phyloP scores from a whole-genome alignment of 768 basidiomycete genomes.

The Amanita polypyramis region DNA sequence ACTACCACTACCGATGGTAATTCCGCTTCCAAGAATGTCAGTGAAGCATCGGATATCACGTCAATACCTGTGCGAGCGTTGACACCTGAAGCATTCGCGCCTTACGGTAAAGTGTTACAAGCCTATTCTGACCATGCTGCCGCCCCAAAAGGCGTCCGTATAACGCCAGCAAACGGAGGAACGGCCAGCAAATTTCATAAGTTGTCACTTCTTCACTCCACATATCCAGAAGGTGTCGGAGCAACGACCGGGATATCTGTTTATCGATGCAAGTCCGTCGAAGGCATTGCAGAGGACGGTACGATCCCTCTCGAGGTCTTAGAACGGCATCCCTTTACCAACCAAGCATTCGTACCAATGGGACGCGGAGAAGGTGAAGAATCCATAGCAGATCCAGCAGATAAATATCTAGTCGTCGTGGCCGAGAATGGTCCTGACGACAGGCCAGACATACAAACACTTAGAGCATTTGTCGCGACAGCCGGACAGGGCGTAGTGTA shows the following conservation, averaged over 20 bases:
- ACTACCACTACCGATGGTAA: not conserved
- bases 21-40: not conserved
- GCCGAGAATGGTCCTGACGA: conserved; percentile 71
- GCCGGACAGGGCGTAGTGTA: conserved; percentile 83
- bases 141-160: conserved; percentile 56
- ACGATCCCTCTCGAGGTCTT: conserved; percentile 56
- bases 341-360: conserved; percentile 94
- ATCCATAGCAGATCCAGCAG: conserved; percentile 35
- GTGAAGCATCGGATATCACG: conserved; percentile 5
- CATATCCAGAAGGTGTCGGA: conserved; percentile 46
- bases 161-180: conserved; percentile 81
- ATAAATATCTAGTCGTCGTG: conserved; percentile 75
- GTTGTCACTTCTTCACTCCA: conserved; percentile 56
- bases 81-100: conserved; percentile 76
- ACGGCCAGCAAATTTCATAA: conserved; percentile 93
- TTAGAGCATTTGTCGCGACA: conserved; percentile 77
- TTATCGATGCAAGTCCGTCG: conserved; percentile 61
- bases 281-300: conserved; percentile 35
- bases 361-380: conserved; percentile 41
- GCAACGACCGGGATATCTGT: conserved; percentile 71
- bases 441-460: conserved; percentile 60
- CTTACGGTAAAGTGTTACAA: conserved; percentile 89
- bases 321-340: conserved; percentile 85
- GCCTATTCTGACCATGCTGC: conserved; percentile 62
- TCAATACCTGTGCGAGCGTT: conserved; percentile 53